These are phyloP conservation scores for Oenanthe sinensis DNA, from an alignment of 129 eudicot genomes.

Conservation along the genomic window DNA sequence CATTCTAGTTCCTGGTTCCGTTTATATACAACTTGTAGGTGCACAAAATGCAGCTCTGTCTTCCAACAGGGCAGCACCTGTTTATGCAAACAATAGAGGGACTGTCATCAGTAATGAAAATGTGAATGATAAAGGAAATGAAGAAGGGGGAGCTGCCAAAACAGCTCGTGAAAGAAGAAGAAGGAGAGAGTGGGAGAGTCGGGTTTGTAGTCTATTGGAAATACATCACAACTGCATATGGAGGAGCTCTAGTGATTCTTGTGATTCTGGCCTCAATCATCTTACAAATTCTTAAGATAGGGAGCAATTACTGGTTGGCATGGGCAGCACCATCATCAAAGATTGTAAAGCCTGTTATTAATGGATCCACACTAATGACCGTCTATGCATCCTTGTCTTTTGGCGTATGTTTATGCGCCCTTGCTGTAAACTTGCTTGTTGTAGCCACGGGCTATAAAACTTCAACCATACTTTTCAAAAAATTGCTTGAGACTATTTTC, in stretches of 20 bases:
- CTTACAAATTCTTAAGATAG: constrained; percentile 56
- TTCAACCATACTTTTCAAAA: constrained; percentile 54
- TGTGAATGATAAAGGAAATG: neutral
- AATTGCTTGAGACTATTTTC: constrained; percentile 63
- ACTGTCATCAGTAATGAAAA: constrained; percentile 3
- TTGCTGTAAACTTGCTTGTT: constrained; percentile 45
- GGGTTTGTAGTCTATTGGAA: constrained; percentile 57
- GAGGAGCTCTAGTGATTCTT: constrained; percentile 49
- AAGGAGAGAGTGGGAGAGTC: constrained; percentile 69
- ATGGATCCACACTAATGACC: constrained; percentile 34
- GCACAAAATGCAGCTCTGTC: constrained; percentile 47
- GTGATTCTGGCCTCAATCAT: constrained; percentile 42
- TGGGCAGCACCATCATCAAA: constrained; percentile 66
- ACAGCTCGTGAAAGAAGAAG: constrained; percentile 85
- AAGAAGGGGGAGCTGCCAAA: neutral
- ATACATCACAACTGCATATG: constrained; percentile 74
- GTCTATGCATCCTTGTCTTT: constrained; percentile 62
- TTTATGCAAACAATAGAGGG: constrained; percentile 37
- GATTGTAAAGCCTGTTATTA: constrained; percentile 33
- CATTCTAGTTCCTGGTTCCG: constrained; percentile 52
- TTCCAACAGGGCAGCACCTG: constrained; percentile 39
- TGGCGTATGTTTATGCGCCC: constrained; percentile 7
- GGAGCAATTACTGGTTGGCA: constrained; percentile 91
- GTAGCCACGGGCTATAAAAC: constrained; percentile 71
- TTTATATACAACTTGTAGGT: constrained; percentile 72